A percentile compares a stretch with the other conserved stretches of the same genome.
phyloP scores from a whole-genome alignment of 768 basidiomycete genomes.

The Podaxis mareebaensis region DNA sequence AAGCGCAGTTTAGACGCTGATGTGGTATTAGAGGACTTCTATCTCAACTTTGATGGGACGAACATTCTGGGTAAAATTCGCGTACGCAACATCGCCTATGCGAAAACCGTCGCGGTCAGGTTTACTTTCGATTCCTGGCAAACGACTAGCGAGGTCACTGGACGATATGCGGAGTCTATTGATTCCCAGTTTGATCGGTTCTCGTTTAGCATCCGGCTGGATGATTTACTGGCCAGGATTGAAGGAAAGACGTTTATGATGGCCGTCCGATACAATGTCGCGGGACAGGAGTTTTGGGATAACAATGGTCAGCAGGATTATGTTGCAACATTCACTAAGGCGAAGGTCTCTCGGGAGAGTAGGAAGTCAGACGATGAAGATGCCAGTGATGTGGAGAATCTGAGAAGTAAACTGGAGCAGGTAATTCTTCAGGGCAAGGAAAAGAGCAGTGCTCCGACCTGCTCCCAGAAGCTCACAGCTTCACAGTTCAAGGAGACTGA shows the following conservation, averaged over 20 bases:
- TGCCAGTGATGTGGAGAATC: conserved; percentile 51
- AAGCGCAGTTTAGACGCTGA: conserved; percentile 38
- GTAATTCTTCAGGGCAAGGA: conserved; percentile 44
- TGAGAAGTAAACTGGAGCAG: conserved; percentile 67
- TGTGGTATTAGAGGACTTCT: conserved; percentile 55
- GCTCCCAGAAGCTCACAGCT: conserved; percentile 12
- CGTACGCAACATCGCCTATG: conserved; percentile 84
- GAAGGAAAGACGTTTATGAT: conserved; percentile 84
- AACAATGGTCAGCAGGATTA: conserved; percentile 85
- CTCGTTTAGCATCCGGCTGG: conserved; percentile 71
- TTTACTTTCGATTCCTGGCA: conserved; percentile 97
- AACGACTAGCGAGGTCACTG: conserved; percentile 92
- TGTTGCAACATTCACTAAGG: conserved; percentile 61
- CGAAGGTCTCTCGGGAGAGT: conserved; percentile 25
- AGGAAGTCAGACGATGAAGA: conserved; percentile 37
- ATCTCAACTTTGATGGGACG: conserved; percentile 50
- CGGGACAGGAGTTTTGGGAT: conserved; percentile 87
- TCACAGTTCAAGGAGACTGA: conserved; percentile 22
- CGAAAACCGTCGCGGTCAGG: conserved; percentile 84
- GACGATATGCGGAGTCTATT: conserved; percentile 55
- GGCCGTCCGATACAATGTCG: conserved; percentile 72
- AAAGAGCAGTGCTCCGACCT: conserved; percentile 23
- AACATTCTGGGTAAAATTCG: conserved; percentile 72
- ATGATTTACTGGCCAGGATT: conserved; percentile 73
- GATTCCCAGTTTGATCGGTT: conserved; percentile 70